Evolutionary conservation across 163 green algal species (phyloP).

Genomic region (Volvox carteri): DNA sequence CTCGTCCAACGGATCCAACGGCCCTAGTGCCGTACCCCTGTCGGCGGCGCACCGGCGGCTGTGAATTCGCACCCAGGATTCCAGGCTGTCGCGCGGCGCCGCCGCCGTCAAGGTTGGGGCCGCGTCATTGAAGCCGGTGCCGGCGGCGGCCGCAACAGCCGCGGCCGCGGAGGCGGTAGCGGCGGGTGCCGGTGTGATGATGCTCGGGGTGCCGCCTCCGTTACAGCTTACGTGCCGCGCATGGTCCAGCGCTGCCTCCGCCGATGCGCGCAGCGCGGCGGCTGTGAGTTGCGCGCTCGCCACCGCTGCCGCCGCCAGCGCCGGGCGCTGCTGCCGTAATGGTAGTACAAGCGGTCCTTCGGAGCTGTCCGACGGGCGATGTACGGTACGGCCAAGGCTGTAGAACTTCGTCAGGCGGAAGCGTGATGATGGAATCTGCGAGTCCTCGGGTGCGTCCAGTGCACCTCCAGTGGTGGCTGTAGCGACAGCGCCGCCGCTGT

Average conservation of each 20-base stretch:
- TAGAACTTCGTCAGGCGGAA: constrained; percentile 19
- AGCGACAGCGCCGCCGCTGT: not conserved
- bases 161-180: not conserved
- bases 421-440: not conserved
- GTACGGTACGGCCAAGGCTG: not conserved
- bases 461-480: not conserved
- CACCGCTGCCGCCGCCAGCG: not conserved
- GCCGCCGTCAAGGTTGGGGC: not conserved
- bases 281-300: not conserved
- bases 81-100: not conserved
- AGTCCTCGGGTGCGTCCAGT: not conserved
- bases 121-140: not conserved
- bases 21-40: not conserved
- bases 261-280: not conserved
- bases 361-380: not conserved
- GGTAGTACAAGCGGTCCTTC: too few relatives aligned
- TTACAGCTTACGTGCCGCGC: not conserved
- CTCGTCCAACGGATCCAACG: constrained; percentile 28
- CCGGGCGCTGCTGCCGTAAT: too few relatives aligned
- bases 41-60: not conserved
- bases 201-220: not conserved
- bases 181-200: too few relatives aligned
- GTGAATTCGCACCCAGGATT: constrained; percentile 29
- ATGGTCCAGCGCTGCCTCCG: not conserved
- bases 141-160: not conserved